A percentile compares a stretch with the other conserved stretches of the same genome.
These are phyloP conservation scores for Solanum bulbocastanum DNA, from an alignment of 257 asterid species.

Conservation along the genomic window DNA sequence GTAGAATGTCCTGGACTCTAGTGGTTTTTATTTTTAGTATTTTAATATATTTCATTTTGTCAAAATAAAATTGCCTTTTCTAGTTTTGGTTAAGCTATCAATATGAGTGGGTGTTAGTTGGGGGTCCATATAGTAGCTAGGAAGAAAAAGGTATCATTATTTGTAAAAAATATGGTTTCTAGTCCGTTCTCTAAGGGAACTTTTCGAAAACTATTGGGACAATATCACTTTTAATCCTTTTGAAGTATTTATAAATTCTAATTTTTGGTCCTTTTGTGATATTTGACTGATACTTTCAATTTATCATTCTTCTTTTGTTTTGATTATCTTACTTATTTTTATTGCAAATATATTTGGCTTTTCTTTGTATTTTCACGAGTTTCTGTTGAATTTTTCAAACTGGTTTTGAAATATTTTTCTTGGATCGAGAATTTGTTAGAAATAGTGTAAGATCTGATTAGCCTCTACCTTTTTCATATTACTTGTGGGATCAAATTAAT, in stretches of 20 bases:
- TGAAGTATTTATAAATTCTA: neutral
- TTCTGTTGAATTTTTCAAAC: neutral
- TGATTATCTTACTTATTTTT: neutral
- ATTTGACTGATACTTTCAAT: too few species aligned
- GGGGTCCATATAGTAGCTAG: neutral
- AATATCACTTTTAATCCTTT: neutral
- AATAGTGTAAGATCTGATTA: neutral
- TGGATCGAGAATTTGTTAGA: neutral
- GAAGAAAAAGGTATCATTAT: neutral
- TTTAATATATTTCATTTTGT: neutral
- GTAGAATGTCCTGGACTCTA: neutral
- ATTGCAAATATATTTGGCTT: neutral
- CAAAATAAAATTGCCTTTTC: neutral
- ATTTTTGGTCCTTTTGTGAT: neutral
- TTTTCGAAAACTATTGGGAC: neutral
- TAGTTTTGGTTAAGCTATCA: neutral
- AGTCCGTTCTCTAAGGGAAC: neutral
- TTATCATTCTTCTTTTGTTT: too few species aligned
- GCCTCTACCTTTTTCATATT: neutral
- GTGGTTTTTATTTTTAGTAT: neutral
- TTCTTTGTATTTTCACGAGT: too few species aligned
- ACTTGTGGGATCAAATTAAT: neutral
- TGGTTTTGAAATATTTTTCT: neutral
- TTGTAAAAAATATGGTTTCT: neutral
- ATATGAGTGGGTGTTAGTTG: neutral